Evolutionary conservation across 2,329 filamentous ascomycete genomes (phyloP).

Genomic region (Nemania diffusa): DNA sequence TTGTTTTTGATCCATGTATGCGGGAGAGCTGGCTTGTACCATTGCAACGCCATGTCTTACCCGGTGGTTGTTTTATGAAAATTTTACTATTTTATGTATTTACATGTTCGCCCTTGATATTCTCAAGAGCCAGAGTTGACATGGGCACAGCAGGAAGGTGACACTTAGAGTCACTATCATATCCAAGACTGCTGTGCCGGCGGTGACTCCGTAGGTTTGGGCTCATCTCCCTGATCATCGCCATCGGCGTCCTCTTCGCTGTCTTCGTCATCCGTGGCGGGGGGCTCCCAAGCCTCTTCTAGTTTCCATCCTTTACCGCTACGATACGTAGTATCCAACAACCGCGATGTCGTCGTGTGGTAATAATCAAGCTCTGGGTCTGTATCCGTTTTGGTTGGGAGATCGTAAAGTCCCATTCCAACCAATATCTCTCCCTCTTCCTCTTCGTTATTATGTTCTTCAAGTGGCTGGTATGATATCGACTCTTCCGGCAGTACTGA

Average conservation of each 20-base stretch:
- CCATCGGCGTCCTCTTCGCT: conserved; percentile 61
- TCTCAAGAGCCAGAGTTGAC: conserved; percentile 28
- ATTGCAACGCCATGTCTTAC: conserved; percentile 13
- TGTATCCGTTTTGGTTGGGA: conserved; percentile 66
- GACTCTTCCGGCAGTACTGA: conserved; percentile 61
- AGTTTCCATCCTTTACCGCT: conserved; percentile 80
- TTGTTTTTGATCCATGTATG: conserved; percentile 27
- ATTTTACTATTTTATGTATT: conserved; percentile 34
- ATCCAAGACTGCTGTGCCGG: conserved; percentile 44
- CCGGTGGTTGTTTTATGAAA: conserved; percentile 11
- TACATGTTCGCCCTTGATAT: conserved; percentile 13
- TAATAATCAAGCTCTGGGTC: conserved; percentile 65
- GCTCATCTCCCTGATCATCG: conserved; percentile 53
- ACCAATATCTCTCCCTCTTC: conserved; percentile 77
- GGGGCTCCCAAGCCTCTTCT: conserved; percentile 82
- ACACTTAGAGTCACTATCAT: conserved; percentile 27
- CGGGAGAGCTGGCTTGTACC: neutral
- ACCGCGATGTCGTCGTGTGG: conserved; percentile 62
- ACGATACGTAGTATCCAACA: conserved; percentile 63
- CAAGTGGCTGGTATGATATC: conserved; percentile 61
- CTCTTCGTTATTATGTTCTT: conserved; percentile 63
- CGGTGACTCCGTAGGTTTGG: conserved; percentile 45
- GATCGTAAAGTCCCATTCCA: conserved; percentile 85
- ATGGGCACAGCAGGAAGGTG: conserved; percentile 29
- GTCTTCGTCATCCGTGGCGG: conserved; percentile 66